Percentiles rank a stretch among this genome's conserved stretches.
Evolutionary conservation across 2,329 filamentous ascomycete species (phyloP).

Genomic region (Sclerotiophoma versabilis): DNA sequence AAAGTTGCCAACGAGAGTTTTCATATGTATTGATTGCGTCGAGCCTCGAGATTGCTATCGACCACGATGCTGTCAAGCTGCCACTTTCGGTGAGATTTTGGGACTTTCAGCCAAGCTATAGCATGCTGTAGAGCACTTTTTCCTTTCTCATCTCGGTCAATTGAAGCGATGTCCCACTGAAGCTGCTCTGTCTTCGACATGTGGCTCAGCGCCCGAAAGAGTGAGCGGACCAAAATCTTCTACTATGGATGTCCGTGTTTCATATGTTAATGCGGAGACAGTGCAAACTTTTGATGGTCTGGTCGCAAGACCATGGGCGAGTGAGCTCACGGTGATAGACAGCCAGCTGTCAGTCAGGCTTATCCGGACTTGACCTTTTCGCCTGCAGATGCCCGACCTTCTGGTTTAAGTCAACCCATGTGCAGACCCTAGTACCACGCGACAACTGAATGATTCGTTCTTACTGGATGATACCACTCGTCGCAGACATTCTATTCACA

Average conservation of each 20-base stretch:
- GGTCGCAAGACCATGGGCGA: neutral
- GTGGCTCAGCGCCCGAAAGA: neutral
- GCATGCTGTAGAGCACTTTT: neutral
- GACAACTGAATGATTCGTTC: neutral
- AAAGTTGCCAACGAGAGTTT: no score
- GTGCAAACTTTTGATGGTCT: neutral
- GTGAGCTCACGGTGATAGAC: neutral
- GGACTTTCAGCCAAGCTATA: neutral
- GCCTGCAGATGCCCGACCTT: neutral
- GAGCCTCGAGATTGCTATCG: no score
- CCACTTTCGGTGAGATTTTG: no score
- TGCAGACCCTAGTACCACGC: neutral
- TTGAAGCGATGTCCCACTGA: neutral
- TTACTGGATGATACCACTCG: neutral
- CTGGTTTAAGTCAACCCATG: neutral
- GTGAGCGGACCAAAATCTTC: neutral
- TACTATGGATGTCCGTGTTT: constrained; percentile 11
- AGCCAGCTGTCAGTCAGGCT: neutral
- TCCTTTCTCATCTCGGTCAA: neutral
- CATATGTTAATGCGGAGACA: neutral
- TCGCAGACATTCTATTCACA: neutral
- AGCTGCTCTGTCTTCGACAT: neutral
- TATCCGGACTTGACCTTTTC: neutral
- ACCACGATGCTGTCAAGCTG: no score
- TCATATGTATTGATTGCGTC: no score